Evolutionary conservation across 129 eudicot genomes (phyloP).

Genomic region (Escallonia rubra): DNA sequence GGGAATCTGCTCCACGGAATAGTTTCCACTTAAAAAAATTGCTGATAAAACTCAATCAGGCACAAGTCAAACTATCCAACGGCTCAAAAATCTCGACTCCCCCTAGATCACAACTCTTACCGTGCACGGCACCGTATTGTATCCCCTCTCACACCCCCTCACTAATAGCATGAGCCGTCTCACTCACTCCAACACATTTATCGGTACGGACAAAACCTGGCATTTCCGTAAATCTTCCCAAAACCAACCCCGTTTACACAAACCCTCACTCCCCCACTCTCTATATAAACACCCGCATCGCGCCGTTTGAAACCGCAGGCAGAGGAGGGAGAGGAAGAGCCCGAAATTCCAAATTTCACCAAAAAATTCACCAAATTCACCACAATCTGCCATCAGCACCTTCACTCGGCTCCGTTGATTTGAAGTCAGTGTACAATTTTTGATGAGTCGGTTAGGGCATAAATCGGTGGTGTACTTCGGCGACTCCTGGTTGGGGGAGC

Average conservation of each 20-base stretch:
- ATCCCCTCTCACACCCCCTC: constrained; percentile 10
- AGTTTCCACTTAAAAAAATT: too few relatives aligned
- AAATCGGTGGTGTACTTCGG: constrained; percentile 71
- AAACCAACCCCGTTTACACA: constrained; percentile 5
- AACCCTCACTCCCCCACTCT: constrained; percentile 3
- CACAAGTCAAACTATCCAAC: background rate
- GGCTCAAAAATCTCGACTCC: background rate
- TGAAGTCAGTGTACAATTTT: constrained; percentile 8
- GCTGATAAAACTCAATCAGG: too few relatives aligned
- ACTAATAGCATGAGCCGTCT: background rate
- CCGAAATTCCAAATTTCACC: background rate
- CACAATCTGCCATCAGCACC: background rate
- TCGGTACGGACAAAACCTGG: constrained; percentile 14
- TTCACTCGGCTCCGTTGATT: background rate
- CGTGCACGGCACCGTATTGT: background rate
- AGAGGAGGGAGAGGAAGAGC: constrained; percentile 28
- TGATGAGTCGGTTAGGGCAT: constrained; percentile 83
- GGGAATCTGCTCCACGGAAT: too few relatives aligned
- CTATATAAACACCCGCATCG: constrained; percentile 38
- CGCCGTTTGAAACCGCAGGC: constrained; percentile 44
- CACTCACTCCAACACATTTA: constrained; percentile 3
- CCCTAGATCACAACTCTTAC: background rate
- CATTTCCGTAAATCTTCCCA: constrained; percentile 28
- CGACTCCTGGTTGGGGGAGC: constrained; percentile 61
- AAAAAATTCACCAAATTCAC: background rate